These are phyloP conservation scores for Phytophthora macrochlamydospora DNA, from an alignment of 352 stramenopile genomes.

Conservation along the genomic window DNA sequence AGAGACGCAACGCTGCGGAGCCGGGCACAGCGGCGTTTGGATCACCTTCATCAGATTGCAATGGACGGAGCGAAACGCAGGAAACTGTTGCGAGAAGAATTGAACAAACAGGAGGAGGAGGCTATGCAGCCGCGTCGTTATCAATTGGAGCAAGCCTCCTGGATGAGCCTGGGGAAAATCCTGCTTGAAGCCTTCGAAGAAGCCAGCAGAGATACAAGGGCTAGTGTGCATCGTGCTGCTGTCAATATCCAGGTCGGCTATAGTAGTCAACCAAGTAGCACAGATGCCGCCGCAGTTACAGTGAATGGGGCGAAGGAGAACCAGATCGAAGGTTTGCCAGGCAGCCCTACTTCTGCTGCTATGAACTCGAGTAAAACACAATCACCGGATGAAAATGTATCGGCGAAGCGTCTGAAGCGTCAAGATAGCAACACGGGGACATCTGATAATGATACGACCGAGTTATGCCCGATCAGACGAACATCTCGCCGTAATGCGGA, in stretches of 20 bases:
- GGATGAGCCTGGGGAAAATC: conserved; percentile 58
- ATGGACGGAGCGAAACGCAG: conserved; percentile 35
- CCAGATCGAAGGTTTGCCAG: no score
- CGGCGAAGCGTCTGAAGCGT: conserved; percentile 19
- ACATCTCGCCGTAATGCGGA: conserved; percentile 76
- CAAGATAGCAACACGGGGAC: conserved; percentile 14
- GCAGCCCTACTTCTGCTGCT: not conserved
- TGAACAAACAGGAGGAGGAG: conserved; percentile 18
- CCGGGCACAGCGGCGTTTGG: conserved; percentile 22
- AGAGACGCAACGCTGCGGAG: conserved; percentile 17
- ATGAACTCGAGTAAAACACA: conserved; percentile 1
- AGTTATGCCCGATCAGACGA: conserved; percentile 38
- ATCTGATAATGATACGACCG: conserved; percentile 51
- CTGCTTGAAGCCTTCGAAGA: conserved; percentile 73
- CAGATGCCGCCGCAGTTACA: not conserved
- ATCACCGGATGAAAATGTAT: conserved; percentile 1
- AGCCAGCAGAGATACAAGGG: conserved; percentile 31
- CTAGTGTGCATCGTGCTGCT: conserved; percentile 19
- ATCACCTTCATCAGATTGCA: conserved; percentile 29
- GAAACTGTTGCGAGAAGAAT: conserved; percentile 25
- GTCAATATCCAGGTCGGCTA: conserved; percentile 35
- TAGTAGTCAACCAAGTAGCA: not conserved
- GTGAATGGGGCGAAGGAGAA: conserved; percentile 1
- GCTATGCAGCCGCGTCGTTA: conserved; percentile 36
- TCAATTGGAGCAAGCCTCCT: conserved; percentile 49